Evolutionary conservation across 352 stramenopile species (phyloP), one percentile per base, ranked within the genome.

Genomic region (Phytophthora sp.): DNA sequence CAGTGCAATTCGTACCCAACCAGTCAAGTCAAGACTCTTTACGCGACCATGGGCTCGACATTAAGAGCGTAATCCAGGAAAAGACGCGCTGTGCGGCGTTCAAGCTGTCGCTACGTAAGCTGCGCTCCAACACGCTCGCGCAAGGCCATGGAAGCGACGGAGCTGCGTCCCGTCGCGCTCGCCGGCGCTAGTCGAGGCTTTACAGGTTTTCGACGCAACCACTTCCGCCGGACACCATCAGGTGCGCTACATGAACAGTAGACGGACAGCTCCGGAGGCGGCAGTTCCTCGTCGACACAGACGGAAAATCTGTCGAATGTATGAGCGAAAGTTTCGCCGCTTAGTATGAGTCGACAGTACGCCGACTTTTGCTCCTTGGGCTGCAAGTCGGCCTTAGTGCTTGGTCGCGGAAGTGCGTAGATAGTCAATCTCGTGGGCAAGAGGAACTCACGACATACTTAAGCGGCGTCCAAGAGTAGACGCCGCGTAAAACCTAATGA

Each of bases 381-480:
- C 62, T 83, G 75, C 69, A 83, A 79, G 56, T 77, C 71, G 3
- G 69, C 71, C 2, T 74, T 69, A 60, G 71, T 76, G 57, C 49
- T 83, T 7, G 69, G 69, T 7, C 57, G n/a, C 15, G 42, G 41
- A 26, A 61, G 27, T 39, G 33, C 53, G 6, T 76, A 72, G 50
- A 18, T 2, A 38, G 31, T 18, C 30, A 30, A 7, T 8, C 7
- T 23, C 20, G 27, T 52, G 41, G 11, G 30, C 30, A 56, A 55
- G 8, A 44, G 31, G 49, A 57, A 46, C 49, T 44, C 31, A 46
- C 49, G 33, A 44, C 20, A 18, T 13, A 27, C 16, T 7, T 12
- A 46, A 46, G 1, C 6, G 39, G 39, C 2, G 39, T 46, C 39
- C 18, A 46, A 46, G 39, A 46, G 39, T 2, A 46, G 20, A 46